Percentiles rank a stretch among this genome's conserved stretches.
phyloP scores from a whole-genome alignment of 2,329 filamentous ascomycete species.

The Neonectria magnoliae region DNA sequence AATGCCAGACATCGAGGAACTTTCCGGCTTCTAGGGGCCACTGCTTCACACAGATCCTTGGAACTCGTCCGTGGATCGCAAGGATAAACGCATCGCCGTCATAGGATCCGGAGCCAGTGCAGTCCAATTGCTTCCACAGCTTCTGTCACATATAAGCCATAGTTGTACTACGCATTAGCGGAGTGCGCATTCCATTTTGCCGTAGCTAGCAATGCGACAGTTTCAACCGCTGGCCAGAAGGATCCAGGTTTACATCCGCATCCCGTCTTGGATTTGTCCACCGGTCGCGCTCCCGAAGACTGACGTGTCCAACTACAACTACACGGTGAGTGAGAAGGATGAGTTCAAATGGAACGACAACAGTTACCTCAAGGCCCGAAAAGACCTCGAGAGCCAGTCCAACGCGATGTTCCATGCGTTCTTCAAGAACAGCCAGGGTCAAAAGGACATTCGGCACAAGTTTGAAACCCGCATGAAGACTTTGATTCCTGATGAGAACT shows the following conservation, averaged over 20 bases:
- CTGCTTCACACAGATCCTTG: slow-evolving; percentile 58
- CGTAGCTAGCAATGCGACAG: too few relatives aligned
- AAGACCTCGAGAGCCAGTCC: slow-evolving; percentile 50
- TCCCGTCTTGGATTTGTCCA: slow-evolving; percentile 57
- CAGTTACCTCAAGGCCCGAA: slow-evolving; percentile 39
- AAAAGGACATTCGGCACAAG: slow-evolving; percentile 21
- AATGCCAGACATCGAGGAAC: slow-evolving; percentile 59
- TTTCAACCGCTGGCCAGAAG: slow-evolving; percentile 53
- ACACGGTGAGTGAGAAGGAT: slow-evolving; percentile 23
- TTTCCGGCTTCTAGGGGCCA: slow-evolving; percentile 56
- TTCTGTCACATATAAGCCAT: too few relatives aligned
- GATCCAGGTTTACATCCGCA: slow-evolving; percentile 57
- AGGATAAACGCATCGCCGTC: slow-evolving; percentile 49
- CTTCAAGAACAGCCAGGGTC: slow-evolving; percentile 44
- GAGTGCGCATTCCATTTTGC: too few relatives aligned
- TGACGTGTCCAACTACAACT: slow-evolving; percentile 22
- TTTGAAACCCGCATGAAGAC: slow-evolving; percentile 30
- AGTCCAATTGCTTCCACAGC: slow-evolving; percentile 54
- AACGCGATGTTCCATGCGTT: slow-evolving; percentile 54
- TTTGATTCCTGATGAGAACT: slow-evolving; percentile 20
- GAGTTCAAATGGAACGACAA: slow-evolving; percentile 15
- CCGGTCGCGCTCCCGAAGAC: slow-evolving; percentile 24
- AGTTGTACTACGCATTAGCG: too few relatives aligned
- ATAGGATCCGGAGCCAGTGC: slow-evolving; percentile 49
- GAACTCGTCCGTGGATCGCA: slow-evolving; percentile 51